Percentiles rank a stretch among this genome's conserved stretches.
phyloP scores from a whole-genome alignment of 2,329 filamentous ascomycete genomes.

The Xylariomycetidae sp. region DNA sequence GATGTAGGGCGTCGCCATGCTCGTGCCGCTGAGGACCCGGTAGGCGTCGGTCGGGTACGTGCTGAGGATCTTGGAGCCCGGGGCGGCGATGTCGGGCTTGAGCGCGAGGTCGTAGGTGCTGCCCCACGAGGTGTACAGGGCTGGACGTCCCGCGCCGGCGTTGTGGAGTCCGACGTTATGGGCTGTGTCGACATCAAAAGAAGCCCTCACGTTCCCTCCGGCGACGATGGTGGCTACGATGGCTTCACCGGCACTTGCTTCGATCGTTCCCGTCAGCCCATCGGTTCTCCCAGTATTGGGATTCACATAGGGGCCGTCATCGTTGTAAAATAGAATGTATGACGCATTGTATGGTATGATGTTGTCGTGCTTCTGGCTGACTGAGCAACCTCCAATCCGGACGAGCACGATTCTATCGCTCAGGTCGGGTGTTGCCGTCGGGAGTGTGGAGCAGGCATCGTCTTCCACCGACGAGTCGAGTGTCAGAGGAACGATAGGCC shows the following conservation, averaged over 20 bases:
- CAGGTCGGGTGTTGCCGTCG: constrained; percentile 12
- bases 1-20: constrained; percentile 41
- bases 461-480: constrained; percentile 18
- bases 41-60: constrained; percentile 35
- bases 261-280: constrained; percentile 17
- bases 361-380: constrained; percentile 23
- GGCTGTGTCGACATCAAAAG: constrained; percentile 13
- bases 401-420: constrained; percentile 12
- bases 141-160: constrained; percentile 14
- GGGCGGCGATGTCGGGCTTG: constrained; percentile 35
- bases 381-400: constrained; percentile 12
- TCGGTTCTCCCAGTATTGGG: constrained; percentile 9
- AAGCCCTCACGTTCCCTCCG: constrained; percentile 27
- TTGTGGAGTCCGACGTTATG: constrained; percentile 18
- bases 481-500: constrained; percentile 21
- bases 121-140: constrained; percentile 34
- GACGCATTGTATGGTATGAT: constrained; percentile 23
- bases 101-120: constrained; percentile 36
- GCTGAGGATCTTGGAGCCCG: constrained; percentile 37
- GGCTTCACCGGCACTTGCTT: constrained; percentile 22
- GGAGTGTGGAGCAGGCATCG: constrained; percentile 20
- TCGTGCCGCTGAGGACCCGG: constrained; percentile 39
- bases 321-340: constrained; percentile 30
- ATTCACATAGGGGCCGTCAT: constrained; percentile 17
- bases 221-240: constrained; percentile 25